phyloP scores from a whole-genome alignment of 257 asterid species.

The Thymus quinquecostatus region DNA sequence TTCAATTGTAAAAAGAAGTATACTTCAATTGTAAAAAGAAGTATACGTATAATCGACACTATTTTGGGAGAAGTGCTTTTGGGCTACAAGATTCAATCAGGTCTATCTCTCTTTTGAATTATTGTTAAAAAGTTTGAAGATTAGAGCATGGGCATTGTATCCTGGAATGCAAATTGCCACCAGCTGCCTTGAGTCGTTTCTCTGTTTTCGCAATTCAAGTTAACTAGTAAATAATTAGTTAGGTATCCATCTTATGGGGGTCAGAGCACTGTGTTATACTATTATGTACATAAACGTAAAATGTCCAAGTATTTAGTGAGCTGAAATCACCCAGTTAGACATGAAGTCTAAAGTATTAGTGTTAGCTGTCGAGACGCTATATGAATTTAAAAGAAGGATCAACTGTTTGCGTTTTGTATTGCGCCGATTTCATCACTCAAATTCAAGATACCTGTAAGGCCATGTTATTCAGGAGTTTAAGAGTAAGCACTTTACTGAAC shows the following conservation, averaged over 20 bases:
- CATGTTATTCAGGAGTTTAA: background rate
- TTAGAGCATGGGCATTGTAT: background rate
- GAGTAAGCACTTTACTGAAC: background rate
- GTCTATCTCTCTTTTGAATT: background rate
- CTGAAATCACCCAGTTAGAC: background rate
- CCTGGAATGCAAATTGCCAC: background rate
- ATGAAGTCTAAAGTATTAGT: background rate
- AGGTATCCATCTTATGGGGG: too few species aligned
- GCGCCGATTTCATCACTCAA: background rate
- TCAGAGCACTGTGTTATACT: too few species aligned
- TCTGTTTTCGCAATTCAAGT: background rate
- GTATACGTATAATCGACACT: background rate
- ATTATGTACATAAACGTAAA: background rate
- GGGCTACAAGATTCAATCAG: background rate
- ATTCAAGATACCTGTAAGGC: background rate
- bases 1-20: too few species aligned
- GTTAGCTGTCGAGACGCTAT: background rate
- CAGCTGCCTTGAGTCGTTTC: background rate
- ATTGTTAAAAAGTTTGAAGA: background rate
- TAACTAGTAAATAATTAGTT: background rate
- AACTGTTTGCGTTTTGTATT: background rate
- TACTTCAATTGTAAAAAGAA: background rate
- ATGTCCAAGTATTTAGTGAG: background rate
- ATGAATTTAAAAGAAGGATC: background rate
- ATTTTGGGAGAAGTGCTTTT: background rate